Percentiles rank a stretch among this genome's conserved stretches.
phyloP scores from a whole-genome alignment of 2,329 filamentous ascomycete genomes.

The Ceratocystis ficicola region DNA sequence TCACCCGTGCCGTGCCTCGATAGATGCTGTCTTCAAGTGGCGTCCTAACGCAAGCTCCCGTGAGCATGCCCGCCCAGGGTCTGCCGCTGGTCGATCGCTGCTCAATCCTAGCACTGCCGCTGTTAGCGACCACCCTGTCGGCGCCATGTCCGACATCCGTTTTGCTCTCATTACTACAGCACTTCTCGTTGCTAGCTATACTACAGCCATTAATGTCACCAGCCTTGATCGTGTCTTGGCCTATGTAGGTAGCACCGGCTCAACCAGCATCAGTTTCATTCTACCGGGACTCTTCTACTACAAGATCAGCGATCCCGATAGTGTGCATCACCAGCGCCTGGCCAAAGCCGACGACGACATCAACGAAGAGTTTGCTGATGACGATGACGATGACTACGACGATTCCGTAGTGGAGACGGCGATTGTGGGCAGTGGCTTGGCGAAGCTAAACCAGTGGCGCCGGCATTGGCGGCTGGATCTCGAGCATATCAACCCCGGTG shows the following conservation, averaged over 20 bases:
- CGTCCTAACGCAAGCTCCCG: slow-evolving; percentile 43
- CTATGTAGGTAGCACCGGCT: slow-evolving; percentile 89
- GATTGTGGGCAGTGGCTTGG: slow-evolving; percentile 27
- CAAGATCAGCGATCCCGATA: slow-evolving; percentile 88
- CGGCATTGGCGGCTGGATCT: slow-evolving; percentile 48
- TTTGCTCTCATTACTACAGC: slow-evolving; percentile 82
- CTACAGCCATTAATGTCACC: slow-evolving; percentile 79
- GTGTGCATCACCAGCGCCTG: slow-evolving; percentile 70
- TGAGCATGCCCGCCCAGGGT: slow-evolving; percentile 32
- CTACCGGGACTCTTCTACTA: slow-evolving; percentile 95
- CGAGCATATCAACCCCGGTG: slow-evolving; percentile 49
- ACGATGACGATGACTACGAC: slow-evolving; percentile 33
- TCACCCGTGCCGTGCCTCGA: slow-evolving; percentile 87
- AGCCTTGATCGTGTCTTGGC: slow-evolving; percentile 84
- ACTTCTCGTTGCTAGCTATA: slow-evolving; percentile 74
- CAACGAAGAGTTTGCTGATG: slow-evolving; percentile 45
- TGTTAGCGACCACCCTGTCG: slow-evolving; percentile 36
- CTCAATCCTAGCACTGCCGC: slow-evolving; percentile 33
- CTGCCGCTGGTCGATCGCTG: slow-evolving; percentile 33
- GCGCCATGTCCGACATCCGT: slow-evolving; percentile 52
- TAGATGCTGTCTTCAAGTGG: slow-evolving; percentile 93
- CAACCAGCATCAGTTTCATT: slow-evolving; percentile 93
- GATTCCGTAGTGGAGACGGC: not conserved
- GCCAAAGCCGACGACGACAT: slow-evolving; percentile 85
- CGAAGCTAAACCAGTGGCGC: slow-evolving; percentile 33